Base-by-base conservation (phyloP, 1,139 yeast genomes). In the Torulaspora pretoriensis region DNA sequence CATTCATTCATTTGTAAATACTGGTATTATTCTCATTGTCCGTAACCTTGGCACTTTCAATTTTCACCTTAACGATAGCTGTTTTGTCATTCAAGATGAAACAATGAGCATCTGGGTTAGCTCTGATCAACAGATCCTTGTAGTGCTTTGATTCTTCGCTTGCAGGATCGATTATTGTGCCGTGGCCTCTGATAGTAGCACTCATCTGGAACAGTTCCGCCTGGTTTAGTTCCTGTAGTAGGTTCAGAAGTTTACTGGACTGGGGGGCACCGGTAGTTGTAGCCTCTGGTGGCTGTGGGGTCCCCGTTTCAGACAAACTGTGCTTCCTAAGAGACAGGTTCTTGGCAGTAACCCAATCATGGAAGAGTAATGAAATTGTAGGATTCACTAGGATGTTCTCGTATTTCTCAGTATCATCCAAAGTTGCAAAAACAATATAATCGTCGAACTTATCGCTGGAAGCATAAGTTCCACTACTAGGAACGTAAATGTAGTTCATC, bases 301-400 rank as follows among this genome's bases (percentile, higher is more conserved):
- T 43, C 1, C 56, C 50, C n/a, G 53, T 49, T 27, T 47, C 49
- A 4, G 59, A 51, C 25, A 51, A 46, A 31, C 57, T 48, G 24
- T 55, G 57, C 36, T 59, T 60, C 27, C 54, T 52, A 17, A 60
- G 42, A 14, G 65, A 58, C 17, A 68, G 53, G 51, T 68, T 65
- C 56, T 78, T 77, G 5, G 81, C 79, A 8, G 84, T 74, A 27
- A 81, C 78, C 96, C 96, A 88, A 60, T 90, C 97, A 60, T 90
- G 97, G 35, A 90, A 80, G 44, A 90, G 70, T 40, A 90, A 63
- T 0, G 96, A 83, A n/a, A 89, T 95, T 36, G 77, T 74, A 6
- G 89, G 87, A 61, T 90, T 90, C 34, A 71, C 65, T 12, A 65
- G 53, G 46, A 89, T 76, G 63, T 89, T 87, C 33, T 74, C 66